phyloP scores from a whole-genome alignment of 257 asterid species.

The Echium plantagineum region DNA sequence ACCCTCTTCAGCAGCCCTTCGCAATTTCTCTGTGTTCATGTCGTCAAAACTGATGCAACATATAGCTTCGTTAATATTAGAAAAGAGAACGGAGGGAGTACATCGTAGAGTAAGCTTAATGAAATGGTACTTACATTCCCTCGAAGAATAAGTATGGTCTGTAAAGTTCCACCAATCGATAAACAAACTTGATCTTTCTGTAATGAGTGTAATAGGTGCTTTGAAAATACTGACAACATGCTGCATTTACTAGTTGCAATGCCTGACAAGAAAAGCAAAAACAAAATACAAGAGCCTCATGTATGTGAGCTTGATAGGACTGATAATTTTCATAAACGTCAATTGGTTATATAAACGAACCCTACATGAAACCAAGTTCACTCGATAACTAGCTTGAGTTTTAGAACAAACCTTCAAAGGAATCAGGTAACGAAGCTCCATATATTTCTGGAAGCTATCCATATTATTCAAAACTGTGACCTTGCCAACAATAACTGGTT shows the following conservation, averaged over 20 bases:
- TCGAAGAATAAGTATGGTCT: slow-evolving; percentile 73
- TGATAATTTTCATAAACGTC: no score
- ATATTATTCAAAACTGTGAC: slow-evolving; percentile 39
- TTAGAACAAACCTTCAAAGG: slow-evolving; percentile 55
- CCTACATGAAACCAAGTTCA: no score
- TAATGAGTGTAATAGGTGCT: slow-evolving; percentile 26
- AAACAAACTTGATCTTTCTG: slow-evolving; percentile 52
- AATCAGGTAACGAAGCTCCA: slow-evolving; percentile 48
- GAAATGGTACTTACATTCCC: slow-evolving; percentile 51
- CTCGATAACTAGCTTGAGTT: background rate
- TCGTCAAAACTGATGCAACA: slow-evolving; percentile 51
- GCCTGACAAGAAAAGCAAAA: slow-evolving; percentile 25
- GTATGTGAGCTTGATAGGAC: background rate
- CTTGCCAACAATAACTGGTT: slow-evolving; percentile 52
- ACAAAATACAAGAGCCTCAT: background rate
- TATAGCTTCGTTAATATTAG: no score
- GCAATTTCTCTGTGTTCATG: slow-evolving; percentile 53
- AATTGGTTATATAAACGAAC: no score
- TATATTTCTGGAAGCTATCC: slow-evolving; percentile 57
- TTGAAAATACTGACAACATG: slow-evolving; percentile 57
- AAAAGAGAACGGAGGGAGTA: no score
- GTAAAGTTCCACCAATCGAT: slow-evolving; percentile 58
- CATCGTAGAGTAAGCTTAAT: no score
- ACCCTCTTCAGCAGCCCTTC: slow-evolving; percentile 29
- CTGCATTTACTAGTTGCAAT: slow-evolving; percentile 42